Base-by-base conservation (phyloP, 768 basidiomycete species). In the Tricholoma saponaceum region DNA sequence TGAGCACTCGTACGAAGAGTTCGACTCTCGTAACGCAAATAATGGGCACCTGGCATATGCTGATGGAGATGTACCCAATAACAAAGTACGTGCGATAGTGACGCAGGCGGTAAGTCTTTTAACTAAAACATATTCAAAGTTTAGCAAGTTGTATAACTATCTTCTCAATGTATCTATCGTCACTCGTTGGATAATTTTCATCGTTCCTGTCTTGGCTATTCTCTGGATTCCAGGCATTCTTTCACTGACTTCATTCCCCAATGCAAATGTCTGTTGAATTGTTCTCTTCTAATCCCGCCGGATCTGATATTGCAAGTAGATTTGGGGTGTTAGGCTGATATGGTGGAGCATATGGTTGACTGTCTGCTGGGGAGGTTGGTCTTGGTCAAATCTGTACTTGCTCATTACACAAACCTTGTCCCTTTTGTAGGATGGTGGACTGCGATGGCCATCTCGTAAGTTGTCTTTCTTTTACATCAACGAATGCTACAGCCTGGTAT, bases 291-390 rank as follows among this genome's bases (percentile, higher is more conserved):
- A 32, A 26, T 52, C 44, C 56, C 33, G 37, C 33, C 47, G 20
- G 32, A 30, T 53, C 28, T 26, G 50, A 32, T 25, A 2, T 43
- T 22, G 23, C 23, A 14, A 18, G 10, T 56, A 84, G 80, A 72
- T 87, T 10, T 87, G 84, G 83, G 78, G 78, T 30, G 78, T 87
- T 9, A 74, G 74, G 55, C 69, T 89, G 47, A 54, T 89, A 5
- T 91, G 84, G 83, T 94, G 90, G 90, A 89, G 86, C 58, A 85
- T 92, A 56, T 96, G 92, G 91, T 72, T 94, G 26, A 82, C 79
- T 37, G 83, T 95, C 30, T 73, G 83, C 4, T 96, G 93, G 93
- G 83, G 71, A 67, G 89, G 87, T 85, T 62, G 46, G 77, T 67
- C 5, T 28, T 52, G 54, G 33, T 51, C 6, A 22, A 37, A 35